These are phyloP conservation scores for Cotoneaster glaucophyllus DNA, from an alignment of 306 rosid species.

Conservation along the genomic window DNA sequence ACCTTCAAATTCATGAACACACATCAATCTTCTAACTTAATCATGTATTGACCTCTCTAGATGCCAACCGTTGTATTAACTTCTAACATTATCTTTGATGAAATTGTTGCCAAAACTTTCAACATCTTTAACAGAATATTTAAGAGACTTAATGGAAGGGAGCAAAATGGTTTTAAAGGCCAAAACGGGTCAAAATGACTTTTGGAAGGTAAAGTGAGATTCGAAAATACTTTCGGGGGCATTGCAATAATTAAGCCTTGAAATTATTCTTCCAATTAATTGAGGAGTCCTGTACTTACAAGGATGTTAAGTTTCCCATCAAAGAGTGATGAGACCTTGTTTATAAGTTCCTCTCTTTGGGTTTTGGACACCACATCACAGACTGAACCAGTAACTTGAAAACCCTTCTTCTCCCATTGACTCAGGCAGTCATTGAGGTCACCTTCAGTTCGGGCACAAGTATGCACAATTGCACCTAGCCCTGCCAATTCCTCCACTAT, in stretches of 20 bases:
- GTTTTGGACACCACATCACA: conserved; percentile 5
- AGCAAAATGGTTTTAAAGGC: background rate
- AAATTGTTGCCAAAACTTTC: background rate
- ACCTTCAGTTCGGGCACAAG: conserved; percentile 8
- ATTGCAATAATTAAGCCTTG: too few species aligned
- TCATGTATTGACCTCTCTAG: background rate
- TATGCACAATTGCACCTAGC: conserved; percentile 17
- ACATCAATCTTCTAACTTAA: background rate
- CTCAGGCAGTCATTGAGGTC: conserved; percentile 17
- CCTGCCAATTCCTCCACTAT: conserved; percentile 30
- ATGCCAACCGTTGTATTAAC: background rate
- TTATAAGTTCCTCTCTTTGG: conserved; percentile 10
- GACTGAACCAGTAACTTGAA: conserved; percentile 21
- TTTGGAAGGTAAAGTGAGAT: background rate
- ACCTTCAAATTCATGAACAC: background rate
- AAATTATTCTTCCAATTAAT: background rate
- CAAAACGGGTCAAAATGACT: background rate
- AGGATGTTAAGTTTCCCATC: conserved; percentile 28
- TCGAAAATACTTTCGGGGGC: too few species aligned
- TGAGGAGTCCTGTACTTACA: background rate
- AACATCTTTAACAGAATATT: background rate
- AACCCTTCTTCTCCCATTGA: conserved; percentile 20
- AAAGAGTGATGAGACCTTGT: conserved; percentile 8
- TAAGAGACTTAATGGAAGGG: background rate
- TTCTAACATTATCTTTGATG: background rate